Percentiles rank a stretch among this genome's conserved stretches.
Evolutionary conservation across 345 rosid genomes (phyloP).

Genomic region (Carallia pectinifolia): DNA sequence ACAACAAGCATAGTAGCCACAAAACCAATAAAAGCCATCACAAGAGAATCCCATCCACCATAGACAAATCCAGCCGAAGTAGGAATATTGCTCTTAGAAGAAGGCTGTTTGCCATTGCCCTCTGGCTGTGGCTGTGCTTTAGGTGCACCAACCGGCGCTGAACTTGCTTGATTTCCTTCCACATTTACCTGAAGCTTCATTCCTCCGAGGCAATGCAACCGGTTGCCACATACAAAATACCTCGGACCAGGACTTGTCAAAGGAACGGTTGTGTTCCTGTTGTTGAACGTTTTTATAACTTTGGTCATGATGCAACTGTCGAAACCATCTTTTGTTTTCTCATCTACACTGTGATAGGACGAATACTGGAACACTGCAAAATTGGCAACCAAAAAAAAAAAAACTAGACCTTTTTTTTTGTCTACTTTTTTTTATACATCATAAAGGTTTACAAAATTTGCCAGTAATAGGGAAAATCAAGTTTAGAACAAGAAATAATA

Average conservation of each 20-base stretch:
- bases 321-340: conserved; percentile 49
- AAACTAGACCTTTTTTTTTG: no score
- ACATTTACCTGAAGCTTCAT: conserved; percentile 67
- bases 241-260: conserved; percentile 50
- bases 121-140: conserved; percentile 32
- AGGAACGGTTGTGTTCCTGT: conserved; percentile 76
- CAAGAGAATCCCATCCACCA: conserved; percentile 18
- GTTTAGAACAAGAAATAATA: no score
- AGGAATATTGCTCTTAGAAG: conserved; percentile 47
- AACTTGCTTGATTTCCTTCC: conserved; percentile 34
- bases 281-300: conserved; percentile 45
- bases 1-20: not conserved
- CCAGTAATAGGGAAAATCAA: no score
- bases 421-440: no score
- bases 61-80: conserved; percentile 33
- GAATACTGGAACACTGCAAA: conserved; percentile 67
- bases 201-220: conserved; percentile 19
- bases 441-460: no score
- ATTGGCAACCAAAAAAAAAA: not conserved
- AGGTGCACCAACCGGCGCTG: conserved; percentile 50
- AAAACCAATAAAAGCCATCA: conserved; percentile 3
- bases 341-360: conserved; percentile 53
- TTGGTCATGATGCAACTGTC: conserved; percentile 57
- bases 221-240: conserved; percentile 64
- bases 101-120: conserved; percentile 9